Evolutionary conservation across 176 grass and related monocot species (phyloP), one percentile per base, ranked within the genome.

Genomic region (Hordeum marinum): DNA sequence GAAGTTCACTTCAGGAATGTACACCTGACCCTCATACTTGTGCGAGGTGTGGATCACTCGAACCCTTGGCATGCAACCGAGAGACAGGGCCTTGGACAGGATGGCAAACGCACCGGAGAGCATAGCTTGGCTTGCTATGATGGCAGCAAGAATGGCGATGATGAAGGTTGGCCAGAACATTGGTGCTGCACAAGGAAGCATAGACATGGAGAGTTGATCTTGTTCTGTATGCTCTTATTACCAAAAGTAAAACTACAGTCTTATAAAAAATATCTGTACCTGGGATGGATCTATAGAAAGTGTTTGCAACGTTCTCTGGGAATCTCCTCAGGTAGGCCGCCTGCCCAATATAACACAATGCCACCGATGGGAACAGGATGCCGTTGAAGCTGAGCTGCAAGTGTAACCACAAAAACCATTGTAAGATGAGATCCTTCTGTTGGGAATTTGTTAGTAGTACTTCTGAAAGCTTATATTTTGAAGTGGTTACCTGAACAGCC

Each of bases 41-140:
- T 76, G 72, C 0, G 94, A 97, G 35, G 94, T 97, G 75, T 97
- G 91, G 67, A 97, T 75, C 41, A 94, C 89, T 34, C 77, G 78
- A 2, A 97, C 94, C 73, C 89, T 80, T 9, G 94, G 91, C 68
- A 97, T 84, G 83, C 91, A 97, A 1, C 89, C 94, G 27, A 96
- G 88, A 0, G 91, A 88, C 43, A 92, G 39, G 0, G 91, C 90
- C 86, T 97, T 92, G 81, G 91, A 92, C 34, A 97, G 83, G 78
- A 97, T 97, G 14, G 91, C 84, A 18, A 86, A 90, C 29, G 91
- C 90, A 8, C 84, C 89, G 4, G 89, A 91, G 54, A 95, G 83
- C 94, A 93, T 95, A 6, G 94, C 91, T 11, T 94, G 94, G 83
- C 94, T 96, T 62, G 94, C 91, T 17, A 97, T 97, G 46, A 92